These are phyloP conservation scores for Dryadomyces quercus-mongolicae DNA, from an alignment of 2,329 filamentous ascomycete species.

Conservation along the genomic window DNA sequence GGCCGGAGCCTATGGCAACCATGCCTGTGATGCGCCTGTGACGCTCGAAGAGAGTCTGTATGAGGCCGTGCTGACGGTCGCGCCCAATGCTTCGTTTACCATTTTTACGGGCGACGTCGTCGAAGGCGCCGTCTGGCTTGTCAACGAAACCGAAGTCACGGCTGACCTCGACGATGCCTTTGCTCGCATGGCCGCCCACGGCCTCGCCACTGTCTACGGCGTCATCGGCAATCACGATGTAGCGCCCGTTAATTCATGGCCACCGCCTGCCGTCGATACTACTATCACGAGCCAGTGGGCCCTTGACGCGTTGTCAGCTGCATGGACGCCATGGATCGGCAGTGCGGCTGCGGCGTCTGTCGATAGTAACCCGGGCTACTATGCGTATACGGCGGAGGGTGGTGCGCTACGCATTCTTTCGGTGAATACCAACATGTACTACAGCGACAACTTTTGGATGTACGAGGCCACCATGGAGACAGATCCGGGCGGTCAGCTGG, in stretches of 20 bases:
- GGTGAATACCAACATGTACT: conserved; percentile 46
- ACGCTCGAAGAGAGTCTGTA: conserved; percentile 45
- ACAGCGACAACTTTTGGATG: conserved; percentile 41
- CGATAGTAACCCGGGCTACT: conserved; percentile 16
- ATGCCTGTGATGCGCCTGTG: conserved; percentile 38
- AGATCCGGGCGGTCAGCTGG: conserved; percentile 39
- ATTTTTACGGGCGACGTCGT: conserved; percentile 48
- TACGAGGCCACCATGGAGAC: conserved; percentile 35
- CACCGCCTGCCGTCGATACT: conserved; percentile 20
- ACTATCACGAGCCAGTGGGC: conserved; percentile 33
- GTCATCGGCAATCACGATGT: conserved; percentile 45
- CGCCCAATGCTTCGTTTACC: conserved; percentile 34
- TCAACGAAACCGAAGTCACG: conserved; percentile 18
- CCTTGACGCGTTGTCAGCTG: conserved; percentile 31
- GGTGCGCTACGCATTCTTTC: conserved; percentile 40
- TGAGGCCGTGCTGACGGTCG: conserved; percentile 32
- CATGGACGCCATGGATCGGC: conserved; percentile 36
- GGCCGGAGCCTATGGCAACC: conserved; percentile 38
- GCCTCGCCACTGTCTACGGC: conserved; percentile 30
- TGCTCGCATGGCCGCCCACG: conserved; percentile 26
- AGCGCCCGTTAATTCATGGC: conserved; percentile 29
- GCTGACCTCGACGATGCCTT: conserved; percentile 31
- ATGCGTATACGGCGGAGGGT: conserved; percentile 22
- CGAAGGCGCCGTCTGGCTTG: conserved; percentile 38
- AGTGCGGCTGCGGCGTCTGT: conserved; percentile 16